These are phyloP conservation scores for Pythium scleroteichum DNA, from an alignment of 352 stramenopile genomes.

Conservation along the genomic window DNA sequence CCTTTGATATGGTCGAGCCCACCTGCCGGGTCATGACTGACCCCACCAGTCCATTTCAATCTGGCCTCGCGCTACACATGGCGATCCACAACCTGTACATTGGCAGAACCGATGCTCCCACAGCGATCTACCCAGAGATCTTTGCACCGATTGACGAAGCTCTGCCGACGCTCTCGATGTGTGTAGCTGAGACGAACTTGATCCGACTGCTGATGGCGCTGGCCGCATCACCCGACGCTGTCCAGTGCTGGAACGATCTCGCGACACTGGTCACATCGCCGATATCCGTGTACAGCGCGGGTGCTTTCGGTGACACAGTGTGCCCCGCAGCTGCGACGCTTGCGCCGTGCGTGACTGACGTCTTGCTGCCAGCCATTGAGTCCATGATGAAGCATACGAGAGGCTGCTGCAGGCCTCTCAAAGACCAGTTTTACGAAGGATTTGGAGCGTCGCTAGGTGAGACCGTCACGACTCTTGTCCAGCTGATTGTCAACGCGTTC, in stretches of 20 bases:
- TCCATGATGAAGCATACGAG: too few relatives aligned
- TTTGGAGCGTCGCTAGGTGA: too few relatives aligned
- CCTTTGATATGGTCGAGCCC: neutral
- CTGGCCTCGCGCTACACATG: neutral
- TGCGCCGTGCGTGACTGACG: too few relatives aligned
- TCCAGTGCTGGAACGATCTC: constrained; percentile 2
- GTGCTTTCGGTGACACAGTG: too few relatives aligned
- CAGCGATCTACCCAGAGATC: neutral
- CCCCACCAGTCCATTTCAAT: neutral
- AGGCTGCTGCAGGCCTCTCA: too few relatives aligned
- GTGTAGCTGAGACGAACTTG: neutral
- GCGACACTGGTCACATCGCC: neutral
- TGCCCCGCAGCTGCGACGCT: too few relatives aligned
- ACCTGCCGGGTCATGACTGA: neutral
- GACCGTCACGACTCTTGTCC: too few relatives aligned
- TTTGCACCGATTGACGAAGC: neutral
- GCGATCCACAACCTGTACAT: neutral
- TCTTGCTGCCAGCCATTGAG: too few relatives aligned
- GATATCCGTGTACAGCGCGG: too few relatives aligned
- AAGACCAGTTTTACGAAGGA: too few relatives aligned
- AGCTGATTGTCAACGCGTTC: too few relatives aligned
- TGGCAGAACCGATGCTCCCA: neutral
- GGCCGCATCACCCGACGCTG: neutral
- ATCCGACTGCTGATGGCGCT: neutral
- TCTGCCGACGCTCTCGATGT: neutral